Conservation (phyloP, 768 basidiomycete species). For the Chalciporus chontae region DNA sequence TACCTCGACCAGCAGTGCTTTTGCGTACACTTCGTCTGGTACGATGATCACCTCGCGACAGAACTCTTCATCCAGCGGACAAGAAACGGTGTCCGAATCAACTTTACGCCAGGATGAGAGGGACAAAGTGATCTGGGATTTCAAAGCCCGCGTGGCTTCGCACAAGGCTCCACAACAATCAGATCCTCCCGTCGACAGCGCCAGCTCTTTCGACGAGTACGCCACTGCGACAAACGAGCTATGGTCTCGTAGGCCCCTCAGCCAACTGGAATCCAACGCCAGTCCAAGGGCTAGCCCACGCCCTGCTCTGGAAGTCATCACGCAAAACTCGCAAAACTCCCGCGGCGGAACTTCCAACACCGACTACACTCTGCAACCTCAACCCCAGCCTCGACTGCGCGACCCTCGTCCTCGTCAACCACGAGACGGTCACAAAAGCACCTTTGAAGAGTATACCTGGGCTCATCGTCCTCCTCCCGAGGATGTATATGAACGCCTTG, state of each 20-base stretch:
- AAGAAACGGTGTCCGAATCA: constrained; percentile 32
- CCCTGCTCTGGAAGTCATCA: constrained; percentile 30
- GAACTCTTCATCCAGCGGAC: constrained; percentile 27
- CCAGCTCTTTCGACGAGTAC: constrained; percentile 27
- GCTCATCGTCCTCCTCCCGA: constrained; percentile 88
- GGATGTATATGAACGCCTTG: constrained; percentile 87
- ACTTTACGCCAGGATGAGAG: constrained; percentile 31
- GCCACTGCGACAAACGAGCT: constrained; percentile 28
- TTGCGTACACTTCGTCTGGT: constrained; percentile 25
- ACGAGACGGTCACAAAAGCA: constrained; percentile 34
- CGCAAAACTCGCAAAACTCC: constrained; percentile 15
- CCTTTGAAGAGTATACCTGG: constrained; percentile 78
- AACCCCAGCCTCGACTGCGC: constrained; percentile 14
- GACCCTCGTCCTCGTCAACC: constrained; percentile 24
- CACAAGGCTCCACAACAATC: constrained; percentile 15
- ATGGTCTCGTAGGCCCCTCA: constrained; percentile 32
- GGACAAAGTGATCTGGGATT: constrained; percentile 30
- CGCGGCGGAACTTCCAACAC: constrained; percentile 18
- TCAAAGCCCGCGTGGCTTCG: constrained; percentile 19
- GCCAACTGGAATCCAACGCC: constrained; percentile 17
- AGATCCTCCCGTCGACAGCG: constrained; percentile 18
- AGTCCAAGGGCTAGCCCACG: constrained; percentile 23
- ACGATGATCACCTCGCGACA: constrained; percentile 25
- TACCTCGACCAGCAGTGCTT: constrained; percentile 31
- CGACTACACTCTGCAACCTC: constrained; percentile 13